A percentile compares a stretch with the other conserved stretches of the same genome.
phyloP scores from a whole-genome alignment of 2,329 filamentous ascomycete genomes.

The Alternaria panax region DNA sequence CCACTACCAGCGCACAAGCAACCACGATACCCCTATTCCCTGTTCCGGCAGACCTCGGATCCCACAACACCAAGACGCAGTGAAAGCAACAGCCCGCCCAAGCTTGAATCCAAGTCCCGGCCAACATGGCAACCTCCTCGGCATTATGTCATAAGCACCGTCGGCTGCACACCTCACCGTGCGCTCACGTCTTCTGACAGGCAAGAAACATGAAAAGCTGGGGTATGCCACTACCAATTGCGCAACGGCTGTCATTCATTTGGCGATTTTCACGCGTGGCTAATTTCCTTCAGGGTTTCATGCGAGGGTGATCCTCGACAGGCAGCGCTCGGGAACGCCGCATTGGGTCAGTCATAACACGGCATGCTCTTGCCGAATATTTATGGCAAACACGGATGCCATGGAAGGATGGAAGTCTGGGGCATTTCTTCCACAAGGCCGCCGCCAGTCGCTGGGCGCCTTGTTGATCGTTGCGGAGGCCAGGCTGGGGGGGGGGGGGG shows the following conservation, averaged over 20 bases:
- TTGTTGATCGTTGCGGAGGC: conserved; percentile 3
- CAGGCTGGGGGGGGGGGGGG: too few relatives aligned
- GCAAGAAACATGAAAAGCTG: conserved; percentile 12
- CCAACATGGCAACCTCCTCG: not conserved
- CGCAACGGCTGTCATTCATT: conserved; percentile 13
- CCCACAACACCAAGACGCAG: conserved; percentile 2
- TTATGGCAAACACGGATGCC: not conserved
- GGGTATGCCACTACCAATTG: conserved; percentile 5
- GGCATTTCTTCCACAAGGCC: conserved; percentile 1
- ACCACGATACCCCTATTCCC: not conserved
- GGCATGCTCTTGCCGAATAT: not conserved
- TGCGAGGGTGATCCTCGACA: not conserved
- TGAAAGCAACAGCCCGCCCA: conserved; percentile 1
- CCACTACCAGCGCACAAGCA: not conserved
- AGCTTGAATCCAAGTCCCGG: not conserved
- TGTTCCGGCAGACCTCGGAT: conserved; percentile 4
- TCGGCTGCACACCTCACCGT: not conserved
- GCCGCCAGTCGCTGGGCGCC: not conserved
- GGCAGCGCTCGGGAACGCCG: not conserved
- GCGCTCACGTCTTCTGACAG: not conserved
- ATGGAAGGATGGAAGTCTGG: conserved; percentile 5
- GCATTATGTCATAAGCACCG: conserved; percentile 9
- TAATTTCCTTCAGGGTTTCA: conserved; percentile 7
- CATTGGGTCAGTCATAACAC: not conserved
- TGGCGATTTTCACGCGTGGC: conserved; percentile 1